Evolutionary conservation across 257 asterid genomes (phyloP).

Genomic region (Solanum dulcamara): DNA sequence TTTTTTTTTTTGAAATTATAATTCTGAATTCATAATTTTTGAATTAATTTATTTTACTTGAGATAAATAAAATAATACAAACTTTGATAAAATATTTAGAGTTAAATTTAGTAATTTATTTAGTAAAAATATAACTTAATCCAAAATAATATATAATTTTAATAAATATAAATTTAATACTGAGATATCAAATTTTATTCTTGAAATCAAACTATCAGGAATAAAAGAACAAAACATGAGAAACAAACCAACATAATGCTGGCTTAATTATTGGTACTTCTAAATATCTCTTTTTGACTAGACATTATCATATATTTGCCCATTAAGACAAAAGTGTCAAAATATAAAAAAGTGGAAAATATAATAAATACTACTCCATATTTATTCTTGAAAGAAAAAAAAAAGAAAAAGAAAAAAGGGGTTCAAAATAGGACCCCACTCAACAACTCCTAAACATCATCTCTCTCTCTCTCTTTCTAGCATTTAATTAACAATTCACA

Average conservation of each 20-base stretch:
- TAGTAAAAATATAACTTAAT: no score
- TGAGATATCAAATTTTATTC: no score
- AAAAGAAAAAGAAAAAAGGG: not conserved
- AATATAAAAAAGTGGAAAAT: not conserved
- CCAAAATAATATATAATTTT: no score
- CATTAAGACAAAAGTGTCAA: not conserved
- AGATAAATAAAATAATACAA: not conserved
- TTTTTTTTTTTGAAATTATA: no score
- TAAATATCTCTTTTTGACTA: not conserved
- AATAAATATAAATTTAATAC: no score
- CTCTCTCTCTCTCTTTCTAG: conserved; percentile 4
- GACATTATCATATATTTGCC: not conserved
- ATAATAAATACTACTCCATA: not conserved
- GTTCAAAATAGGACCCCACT: not conserved
- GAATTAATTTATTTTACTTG: not conserved
- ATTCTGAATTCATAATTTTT: not conserved
- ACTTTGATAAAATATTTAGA: not conserved
- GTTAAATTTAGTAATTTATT: not conserved
- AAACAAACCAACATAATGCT: not conserved
- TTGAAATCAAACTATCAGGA: no score
- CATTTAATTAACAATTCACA: conserved; percentile 10
- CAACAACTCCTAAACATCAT: conserved; percentile 15
- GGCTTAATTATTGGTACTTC: not conserved
- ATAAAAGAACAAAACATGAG: not conserved
- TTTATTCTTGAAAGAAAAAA: not conserved